Base-by-base conservation (phyloP, 2,329 filamentous ascomycete genomes). In the Fusarium anguioides region DNA sequence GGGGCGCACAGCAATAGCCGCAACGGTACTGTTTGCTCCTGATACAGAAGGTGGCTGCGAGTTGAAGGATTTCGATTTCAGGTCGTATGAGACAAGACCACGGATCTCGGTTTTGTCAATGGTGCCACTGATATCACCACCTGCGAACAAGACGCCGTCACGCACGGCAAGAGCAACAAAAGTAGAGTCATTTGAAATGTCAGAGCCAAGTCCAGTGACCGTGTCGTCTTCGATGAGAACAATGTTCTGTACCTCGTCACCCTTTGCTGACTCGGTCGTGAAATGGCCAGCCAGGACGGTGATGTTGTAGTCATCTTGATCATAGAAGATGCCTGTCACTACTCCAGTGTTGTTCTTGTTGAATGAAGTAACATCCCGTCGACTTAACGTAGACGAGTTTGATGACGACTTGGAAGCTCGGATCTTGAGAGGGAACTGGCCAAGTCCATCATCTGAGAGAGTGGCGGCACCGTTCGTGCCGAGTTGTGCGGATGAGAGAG, bases 201-300 rank as follows among this genome's bases (percentile, higher is more conserved):
- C 87, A 2, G 85, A 81, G 4, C 86, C 84, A 47, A 97, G 82
- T 11, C 95, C 95, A 24, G 84, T 89, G 17, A 96, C 83, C 61
- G 92, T 83, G n/a, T 88, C 86, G 40, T 90, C 90, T 76, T 97
- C 92, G 63, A 98, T 87, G 66, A 99, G 87, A 35, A 91, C 83
- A 17, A 99, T 81, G 72, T 97, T 98, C 68, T 93, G 84, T 61
- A 97, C 84, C 7, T 84, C 83, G 5, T 90, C 88, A 21, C 89
- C 92, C 69, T 94, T 87, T 9, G 85, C 85, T 15, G 86, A 87
- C 27, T 83, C 87, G 2, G 92, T 89, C 9, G 87, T 86, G 76
- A 99, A 99, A 72, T 94, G 93, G 2, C 96, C 96, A 46, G 90
- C 96, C 26, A 98, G 83, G 36, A 98, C 87, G 1, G 96, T 98